phyloP scores from a whole-genome alignment of 2,329 filamentous ascomycete genomes.

The Aspergillus pseudonomiae region DNA sequence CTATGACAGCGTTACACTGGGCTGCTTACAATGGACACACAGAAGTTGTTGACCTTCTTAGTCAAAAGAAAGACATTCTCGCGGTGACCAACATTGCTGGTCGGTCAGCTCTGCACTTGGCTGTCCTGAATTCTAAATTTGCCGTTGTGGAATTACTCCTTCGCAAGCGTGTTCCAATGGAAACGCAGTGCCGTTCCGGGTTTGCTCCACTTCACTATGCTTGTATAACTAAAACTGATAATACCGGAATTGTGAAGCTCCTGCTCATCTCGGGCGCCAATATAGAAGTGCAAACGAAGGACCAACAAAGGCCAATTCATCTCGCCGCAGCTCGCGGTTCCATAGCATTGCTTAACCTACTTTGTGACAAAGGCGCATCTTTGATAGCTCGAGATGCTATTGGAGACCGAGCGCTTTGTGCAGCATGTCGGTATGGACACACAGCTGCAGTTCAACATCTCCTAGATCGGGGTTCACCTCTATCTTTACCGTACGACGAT shows the following conservation, averaged over 20 bases:
- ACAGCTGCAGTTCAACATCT: slow-evolving; percentile 37
- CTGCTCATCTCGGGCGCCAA: slow-evolving; percentile 37
- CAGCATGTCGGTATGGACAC: slow-evolving; percentile 38
- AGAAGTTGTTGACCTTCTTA: slow-evolving; percentile 38
- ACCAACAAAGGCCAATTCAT: slow-evolving; percentile 38
- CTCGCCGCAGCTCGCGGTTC: slow-evolving; percentile 35
- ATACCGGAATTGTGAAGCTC: slow-evolving; percentile 33
- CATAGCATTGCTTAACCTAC: slow-evolving; percentile 32
- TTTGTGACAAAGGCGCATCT: slow-evolving; percentile 36
- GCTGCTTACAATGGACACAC: slow-evolving; percentile 42
- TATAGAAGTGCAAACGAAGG: slow-evolving; percentile 36
- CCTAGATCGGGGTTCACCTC: slow-evolving; percentile 35
- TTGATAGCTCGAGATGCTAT: slow-evolving; percentile 36
- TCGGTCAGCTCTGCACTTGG: slow-evolving; percentile 41
- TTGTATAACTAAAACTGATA: slow-evolving; percentile 30
- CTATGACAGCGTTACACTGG: slow-evolving; percentile 45
- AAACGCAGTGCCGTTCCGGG: slow-evolving; percentile 33
- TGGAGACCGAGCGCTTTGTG: slow-evolving; percentile 38
- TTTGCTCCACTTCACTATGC: slow-evolving; percentile 43
- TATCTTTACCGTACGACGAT: slow-evolving; percentile 29
- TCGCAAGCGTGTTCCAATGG: slow-evolving; percentile 34
- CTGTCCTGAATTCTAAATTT: slow-evolving; percentile 39
- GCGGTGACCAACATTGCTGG: slow-evolving; percentile 32
- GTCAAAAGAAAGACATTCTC: slow-evolving; percentile 33
- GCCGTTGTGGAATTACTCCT: slow-evolving; percentile 41